A percentile compares a stretch with the other conserved stretches of the same genome.
Conservation (phyloP, 2,329 filamentous ascomycete genomes). For the Penicillium sp. region DNA sequence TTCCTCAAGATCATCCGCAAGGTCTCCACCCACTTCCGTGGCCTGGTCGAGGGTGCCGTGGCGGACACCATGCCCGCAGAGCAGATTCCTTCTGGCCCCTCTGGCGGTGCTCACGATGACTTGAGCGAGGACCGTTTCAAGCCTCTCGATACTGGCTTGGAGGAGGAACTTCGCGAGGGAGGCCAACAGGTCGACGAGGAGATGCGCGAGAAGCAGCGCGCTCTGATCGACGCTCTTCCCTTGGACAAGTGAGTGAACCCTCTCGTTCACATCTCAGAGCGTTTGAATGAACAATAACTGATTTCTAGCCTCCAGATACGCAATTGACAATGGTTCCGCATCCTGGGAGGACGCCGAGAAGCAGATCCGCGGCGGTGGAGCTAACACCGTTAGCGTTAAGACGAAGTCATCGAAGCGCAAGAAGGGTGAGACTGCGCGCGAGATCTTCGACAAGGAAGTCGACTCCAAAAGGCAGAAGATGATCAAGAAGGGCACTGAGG, state of each 20-base stretch:
- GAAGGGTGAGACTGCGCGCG: constrained; percentile 55
- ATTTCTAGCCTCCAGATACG: constrained; percentile 42
- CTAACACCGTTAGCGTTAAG: constrained; percentile 63
- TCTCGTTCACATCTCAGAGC: neutral
- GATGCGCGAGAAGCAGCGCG: constrained; percentile 75
- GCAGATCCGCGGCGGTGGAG: constrained; percentile 62
- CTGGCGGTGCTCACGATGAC: constrained; percentile 62
- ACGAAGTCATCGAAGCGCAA: constrained; percentile 75
- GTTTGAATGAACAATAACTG: constrained; percentile 39
- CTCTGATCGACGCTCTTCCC: constrained; percentile 85
- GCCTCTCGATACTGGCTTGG: constrained; percentile 67
- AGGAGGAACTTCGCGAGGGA: constrained; percentile 81
- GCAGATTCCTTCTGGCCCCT: constrained; percentile 41
- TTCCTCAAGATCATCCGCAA: constrained; percentile 96
- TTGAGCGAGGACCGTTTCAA: constrained; percentile 64
- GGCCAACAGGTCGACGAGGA: constrained; percentile 71
- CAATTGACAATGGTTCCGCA: constrained; percentile 47
- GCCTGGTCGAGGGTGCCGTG: constrained; percentile 70
- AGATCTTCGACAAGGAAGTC: constrained; percentile 47
- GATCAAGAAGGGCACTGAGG: constrained; percentile 46
- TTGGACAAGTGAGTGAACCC: constrained; percentile 69
- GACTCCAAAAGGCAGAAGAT: constrained; percentile 46
- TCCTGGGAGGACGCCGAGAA: constrained; percentile 67
- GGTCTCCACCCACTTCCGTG: constrained; percentile 73
- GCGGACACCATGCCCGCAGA: constrained; percentile 63